Percentiles rank a stretch among this genome's conserved stretches.
Conservation (phyloP, 352 stramenopile species). For the Thraustochytrium sp. region DNA sequence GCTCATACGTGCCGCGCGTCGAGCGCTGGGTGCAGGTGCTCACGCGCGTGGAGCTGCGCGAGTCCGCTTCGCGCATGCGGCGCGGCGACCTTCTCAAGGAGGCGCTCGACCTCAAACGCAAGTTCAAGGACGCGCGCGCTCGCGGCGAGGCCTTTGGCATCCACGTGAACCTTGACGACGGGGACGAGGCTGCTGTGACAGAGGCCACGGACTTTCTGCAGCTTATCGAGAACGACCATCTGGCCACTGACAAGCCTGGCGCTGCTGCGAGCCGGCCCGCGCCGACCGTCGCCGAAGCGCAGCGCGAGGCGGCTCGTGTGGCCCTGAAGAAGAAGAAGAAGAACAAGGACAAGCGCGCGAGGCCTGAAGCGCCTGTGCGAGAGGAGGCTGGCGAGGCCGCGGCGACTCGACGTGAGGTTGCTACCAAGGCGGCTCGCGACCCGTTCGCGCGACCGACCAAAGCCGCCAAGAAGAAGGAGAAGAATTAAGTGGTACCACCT, state of each 20-base stretch:
- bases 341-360: too few species aligned
- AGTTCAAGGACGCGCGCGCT: neutral
- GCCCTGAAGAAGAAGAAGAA: too few species aligned
- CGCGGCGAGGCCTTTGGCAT: neutral
- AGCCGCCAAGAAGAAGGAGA: too few species aligned
- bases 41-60: neutral
- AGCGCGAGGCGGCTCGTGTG: neutral
- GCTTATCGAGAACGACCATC: neutral
- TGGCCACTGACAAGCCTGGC: neutral
- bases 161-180: neutral
- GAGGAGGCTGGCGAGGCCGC: too few species aligned
- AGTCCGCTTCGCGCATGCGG: neutral
- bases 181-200: too few species aligned
- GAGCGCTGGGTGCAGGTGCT: neutral
- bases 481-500: too few species aligned
- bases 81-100: neutral
- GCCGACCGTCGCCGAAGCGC: neutral
- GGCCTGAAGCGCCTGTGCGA: too few species aligned
- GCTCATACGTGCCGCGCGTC: neutral
- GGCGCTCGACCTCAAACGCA: neutral
- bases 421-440: neutral
- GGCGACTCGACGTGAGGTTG: too few species aligned
- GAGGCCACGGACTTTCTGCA: neutral
- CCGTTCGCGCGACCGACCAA: neutral
- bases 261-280: neutral